These are phyloP conservation scores for Boletus coccyginus DNA, from an alignment of 768 basidiomycete genomes.

Conservation along the genomic window DNA sequence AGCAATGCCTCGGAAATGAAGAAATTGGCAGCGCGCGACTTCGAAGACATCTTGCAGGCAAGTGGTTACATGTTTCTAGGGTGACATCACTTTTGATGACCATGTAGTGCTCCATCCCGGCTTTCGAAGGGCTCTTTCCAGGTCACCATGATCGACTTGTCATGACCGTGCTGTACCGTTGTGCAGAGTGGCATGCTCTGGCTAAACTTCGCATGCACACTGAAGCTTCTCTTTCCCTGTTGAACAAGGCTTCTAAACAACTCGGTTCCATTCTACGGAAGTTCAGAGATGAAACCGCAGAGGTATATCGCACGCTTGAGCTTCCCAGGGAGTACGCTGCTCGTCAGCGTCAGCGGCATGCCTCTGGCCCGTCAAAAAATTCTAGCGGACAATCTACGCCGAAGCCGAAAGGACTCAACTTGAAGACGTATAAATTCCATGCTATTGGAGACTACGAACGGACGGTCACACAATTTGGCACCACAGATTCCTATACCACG, in stretches of 20 bases:
- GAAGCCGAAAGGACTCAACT: slow-evolving; percentile 16
- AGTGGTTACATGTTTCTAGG: neutral
- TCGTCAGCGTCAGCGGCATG: slow-evolving; percentile 3
- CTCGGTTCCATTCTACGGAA: slow-evolving; percentile 25
- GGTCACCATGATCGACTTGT: slow-evolving; percentile 21
- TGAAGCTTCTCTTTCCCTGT: slow-evolving; percentile 9
- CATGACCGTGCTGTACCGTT: slow-evolving; percentile 22
- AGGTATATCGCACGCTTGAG: slow-evolving; percentile 27
- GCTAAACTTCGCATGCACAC: slow-evolving; percentile 15
- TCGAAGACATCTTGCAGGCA: slow-evolving; percentile 28
- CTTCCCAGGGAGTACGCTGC: slow-evolving; percentile 28
- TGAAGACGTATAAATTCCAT: slow-evolving; percentile 33
- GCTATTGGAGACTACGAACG: slow-evolving; percentile 26
- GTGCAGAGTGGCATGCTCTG: slow-evolving; percentile 35
- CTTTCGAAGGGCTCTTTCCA: slow-evolving; percentile 38
- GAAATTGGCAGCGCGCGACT: slow-evolving; percentile 22
- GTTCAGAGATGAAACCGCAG: slow-evolving; percentile 20
- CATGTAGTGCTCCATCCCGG: slow-evolving; percentile 31
- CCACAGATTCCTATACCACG: no score
- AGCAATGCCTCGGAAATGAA: slow-evolving; percentile 23
- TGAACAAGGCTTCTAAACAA: slow-evolving; percentile 12
- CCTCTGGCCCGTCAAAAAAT: neutral
- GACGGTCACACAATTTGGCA: neutral
- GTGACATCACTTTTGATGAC: neutral
- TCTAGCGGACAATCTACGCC: neutral